Conservation (phyloP, 768 basidiomycete species). For the Mycena pura region DNA sequence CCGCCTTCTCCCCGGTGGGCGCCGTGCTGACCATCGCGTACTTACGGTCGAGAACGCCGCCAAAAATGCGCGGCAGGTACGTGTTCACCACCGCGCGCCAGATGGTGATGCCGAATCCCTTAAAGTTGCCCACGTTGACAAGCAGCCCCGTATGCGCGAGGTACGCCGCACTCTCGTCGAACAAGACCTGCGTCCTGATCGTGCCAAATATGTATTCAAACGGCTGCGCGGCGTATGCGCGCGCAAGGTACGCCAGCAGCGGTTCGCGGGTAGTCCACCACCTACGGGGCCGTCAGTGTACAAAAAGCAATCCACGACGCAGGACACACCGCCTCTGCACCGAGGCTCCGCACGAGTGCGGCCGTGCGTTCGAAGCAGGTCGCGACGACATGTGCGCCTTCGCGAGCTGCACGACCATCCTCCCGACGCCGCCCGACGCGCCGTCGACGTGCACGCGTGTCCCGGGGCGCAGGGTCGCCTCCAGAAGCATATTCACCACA, state of each 20-base stretch:
- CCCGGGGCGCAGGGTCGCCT: not conserved
- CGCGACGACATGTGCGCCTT: conserved; percentile 21
- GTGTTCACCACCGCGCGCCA: conserved; percentile 9
- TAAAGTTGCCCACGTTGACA: conserved; percentile 25
- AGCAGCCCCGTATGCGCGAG: conserved; percentile 7
- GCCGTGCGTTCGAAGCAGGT: conserved; percentile 13
- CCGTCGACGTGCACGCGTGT: conserved; percentile 22
- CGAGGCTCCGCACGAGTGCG: conserved; percentile 11
- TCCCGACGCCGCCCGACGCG: conserved; percentile 18
- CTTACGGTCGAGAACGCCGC: conserved; percentile 19
- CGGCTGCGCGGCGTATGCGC: conserved; percentile 1
- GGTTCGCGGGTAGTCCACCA: conserved; percentile 22
- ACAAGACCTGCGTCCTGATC: conserved; percentile 20
- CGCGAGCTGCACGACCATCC: conserved; percentile 16
- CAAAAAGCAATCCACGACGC: not conserved
- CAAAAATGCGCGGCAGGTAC: conserved; percentile 15
- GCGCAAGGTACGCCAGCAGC: conserved; percentile 9
- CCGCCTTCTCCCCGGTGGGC: conserved; percentile 21
- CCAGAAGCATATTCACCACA: conserved; percentile 13
- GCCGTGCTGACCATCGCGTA: conserved; percentile 19
- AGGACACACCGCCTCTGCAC: conserved; percentile 14
- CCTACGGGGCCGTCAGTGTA: not conserved
- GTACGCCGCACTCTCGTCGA: conserved; percentile 10
- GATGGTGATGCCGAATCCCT: conserved; percentile 12
- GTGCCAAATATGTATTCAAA: conserved; percentile 22